Evolutionary conservation across 169 alveolate genomes (phyloP), one percentile per base, ranked within the genome.

Genomic region (Plasmodium berghei): DNA sequence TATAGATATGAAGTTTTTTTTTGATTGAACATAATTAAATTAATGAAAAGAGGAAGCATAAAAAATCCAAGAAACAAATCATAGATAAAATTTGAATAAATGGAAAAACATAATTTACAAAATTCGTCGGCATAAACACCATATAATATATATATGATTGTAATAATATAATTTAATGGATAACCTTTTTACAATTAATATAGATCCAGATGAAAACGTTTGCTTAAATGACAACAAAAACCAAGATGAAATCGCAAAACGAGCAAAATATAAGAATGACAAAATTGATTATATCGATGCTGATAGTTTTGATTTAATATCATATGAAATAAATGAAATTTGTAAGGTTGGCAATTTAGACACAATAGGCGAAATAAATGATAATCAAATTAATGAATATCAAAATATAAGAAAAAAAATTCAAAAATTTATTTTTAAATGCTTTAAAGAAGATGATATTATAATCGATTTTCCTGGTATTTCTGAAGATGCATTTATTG

Each of bases 141-240:
- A 48, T 24, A 69, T 9, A 26, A 69, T 42, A 73, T 49, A 73
- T 40, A 9, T 40, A 16, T 16, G 10, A 58, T 3, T 26, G 58
- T 18, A 63, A 77, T 63, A 49, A 64, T 70, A 63, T 70, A 67
- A 9, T 45, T 83, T 83, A 67, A 83, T 83, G 90, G 90, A 83
- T 46, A 66, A 70, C 26, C 64, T 83, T 55, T 83, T 83, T 83
- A 83, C 90, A 18, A 83, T 83, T 40, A 83, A 83, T 61, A 70
- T 83, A 83, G 70, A 66, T 28, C 85, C 86, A 70, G 90, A 83
- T 72, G 85, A 83, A 83, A 83, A 66, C 56, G 86, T 70, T 28
- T 61, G 72, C 64, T 42, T 83, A 70, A 54, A 83, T 46, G 55
- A 42, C 22, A 52, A 40, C 14, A 58, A 20, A 63, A 75, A 77